Evolutionary conservation across 352 stramenopile genomes (phyloP), one percentile per base, ranked within the genome.

Genomic region (Globisporangium emineosum): DNA sequence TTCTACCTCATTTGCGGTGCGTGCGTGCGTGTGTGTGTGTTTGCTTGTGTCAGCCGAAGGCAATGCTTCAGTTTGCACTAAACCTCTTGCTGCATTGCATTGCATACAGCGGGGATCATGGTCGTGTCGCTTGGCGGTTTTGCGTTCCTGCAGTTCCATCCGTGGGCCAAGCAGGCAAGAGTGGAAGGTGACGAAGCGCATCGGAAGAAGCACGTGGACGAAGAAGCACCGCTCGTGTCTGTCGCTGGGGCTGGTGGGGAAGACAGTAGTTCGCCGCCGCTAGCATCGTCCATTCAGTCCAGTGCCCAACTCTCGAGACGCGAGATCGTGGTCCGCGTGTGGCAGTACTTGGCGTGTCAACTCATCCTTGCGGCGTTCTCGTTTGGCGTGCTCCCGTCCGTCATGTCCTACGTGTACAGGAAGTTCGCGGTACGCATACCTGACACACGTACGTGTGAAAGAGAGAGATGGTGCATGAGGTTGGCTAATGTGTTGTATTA

Each of bases 391-490:
- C 65, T 91, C 12, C 80, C 82, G 8, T 90, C 80, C 9, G 71
- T 86, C n/a, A 86, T 90, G 80, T 76, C 82, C 1, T 91, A 84
- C 57, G 77, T 89, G 25, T 89, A 88, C 72, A 82, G 78, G 56
- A 88, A 88, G 40, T 91, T 83, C 51, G 70, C 79, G 65, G 82
- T 91, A 68, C 43, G 75, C 63, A n/a, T 23, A 57, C 9, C 8
- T 17, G 32, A 19, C 6, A 30, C 37, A 15, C 60, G 29, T 21
- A 3, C 5, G 30, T 35, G 15, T 21, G 15, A 42, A 23, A 50
- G 12, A 23, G 43, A 17, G 42, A 27, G 29, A 9, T 54, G 53
- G 50, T 47, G 55, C 42, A 2, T 23, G 40, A 2, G 29, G 5
- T 10, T 29, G 52, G 40, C 32, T 43, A 30, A 30, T 58, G 23